A percentile compares a stretch with the other conserved stretches of the same genome.
Evolutionary conservation across 2,329 filamentous ascomycete genomes (phyloP).

Genomic region (Talaromyces sp.): DNA sequence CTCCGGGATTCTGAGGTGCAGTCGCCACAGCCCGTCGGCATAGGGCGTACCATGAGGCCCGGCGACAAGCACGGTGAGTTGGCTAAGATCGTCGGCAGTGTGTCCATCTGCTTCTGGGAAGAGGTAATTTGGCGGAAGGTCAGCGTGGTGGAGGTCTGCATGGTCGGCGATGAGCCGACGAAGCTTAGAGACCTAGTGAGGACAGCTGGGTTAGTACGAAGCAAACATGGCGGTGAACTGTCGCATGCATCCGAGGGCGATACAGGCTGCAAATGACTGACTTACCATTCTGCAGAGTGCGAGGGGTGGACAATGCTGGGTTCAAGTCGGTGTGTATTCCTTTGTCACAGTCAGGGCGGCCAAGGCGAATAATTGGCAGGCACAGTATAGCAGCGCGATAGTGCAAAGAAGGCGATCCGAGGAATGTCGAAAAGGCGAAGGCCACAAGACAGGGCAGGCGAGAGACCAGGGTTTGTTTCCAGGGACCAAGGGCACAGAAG

Average conservation of each 20-base stretch:
- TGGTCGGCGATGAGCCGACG: conserved; percentile 59
- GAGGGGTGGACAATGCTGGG: background rate
- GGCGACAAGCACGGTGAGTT: conserved; percentile 54
- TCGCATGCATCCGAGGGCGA: background rate
- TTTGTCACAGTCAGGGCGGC: background rate
- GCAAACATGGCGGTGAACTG: background rate
- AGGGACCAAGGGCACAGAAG: background rate
- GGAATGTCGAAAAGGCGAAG: background rate
- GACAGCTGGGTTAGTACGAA: background rate
- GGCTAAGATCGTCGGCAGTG: conserved; percentile 50
- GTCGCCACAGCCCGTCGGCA: conserved; percentile 52
- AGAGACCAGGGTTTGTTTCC: background rate
- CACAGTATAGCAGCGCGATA: background rate
- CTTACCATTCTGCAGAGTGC: background rate
- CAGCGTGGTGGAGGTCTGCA: conserved; percentile 49
- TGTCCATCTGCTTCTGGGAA: conserved; percentile 42
- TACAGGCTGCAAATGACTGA: background rate
- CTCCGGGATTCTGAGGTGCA: conserved; percentile 56
- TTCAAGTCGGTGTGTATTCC: background rate
- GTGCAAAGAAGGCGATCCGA: background rate
- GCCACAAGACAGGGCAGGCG: background rate
- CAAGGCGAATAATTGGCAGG: background rate
- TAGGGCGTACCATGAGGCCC: conserved; percentile 59
- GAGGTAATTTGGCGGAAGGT: conserved; percentile 58
- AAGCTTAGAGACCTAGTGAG: conserved; percentile 33